Percentiles rank a stretch among this genome's conserved stretches.
phyloP scores from a whole-genome alignment of 2,329 filamentous ascomycete genomes.

The Xylariaceae sp. region DNA sequence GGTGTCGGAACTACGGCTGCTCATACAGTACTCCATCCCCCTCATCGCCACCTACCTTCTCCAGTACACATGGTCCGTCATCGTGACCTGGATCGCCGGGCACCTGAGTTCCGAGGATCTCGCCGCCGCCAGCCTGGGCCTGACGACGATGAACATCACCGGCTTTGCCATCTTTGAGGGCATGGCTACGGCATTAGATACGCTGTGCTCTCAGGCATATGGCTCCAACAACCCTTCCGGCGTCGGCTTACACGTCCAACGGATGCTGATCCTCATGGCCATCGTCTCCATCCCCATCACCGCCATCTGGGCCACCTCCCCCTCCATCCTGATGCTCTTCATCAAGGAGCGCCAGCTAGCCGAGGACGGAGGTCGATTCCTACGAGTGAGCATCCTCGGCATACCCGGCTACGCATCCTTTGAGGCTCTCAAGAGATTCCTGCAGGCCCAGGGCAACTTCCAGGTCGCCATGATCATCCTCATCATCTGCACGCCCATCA shows the following conservation, averaged over 20 bases:
- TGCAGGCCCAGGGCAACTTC: constrained; percentile 51
- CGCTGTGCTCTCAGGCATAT: constrained; percentile 47
- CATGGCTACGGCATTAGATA: constrained; percentile 46
- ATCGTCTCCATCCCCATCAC: constrained; percentile 44
- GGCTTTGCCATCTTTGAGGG: constrained; percentile 47
- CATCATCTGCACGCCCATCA: constrained; percentile 42
- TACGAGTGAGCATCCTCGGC: constrained; percentile 44
- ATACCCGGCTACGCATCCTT: constrained; percentile 48
- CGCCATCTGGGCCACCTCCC: constrained; percentile 44
- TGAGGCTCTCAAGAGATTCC: constrained; percentile 47
- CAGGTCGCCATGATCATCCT: constrained; percentile 43
- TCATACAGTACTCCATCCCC: constrained; percentile 40
- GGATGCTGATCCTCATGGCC: constrained; percentile 46
- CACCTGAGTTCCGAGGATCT: constrained; percentile 48
- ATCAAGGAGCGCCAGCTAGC: constrained; percentile 44
- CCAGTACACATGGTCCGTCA: constrained; percentile 47
- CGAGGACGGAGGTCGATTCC: constrained; percentile 43
- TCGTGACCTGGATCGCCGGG: constrained; percentile 46
- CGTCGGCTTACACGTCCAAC: constrained; percentile 50
- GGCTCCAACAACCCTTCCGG: constrained; percentile 42
- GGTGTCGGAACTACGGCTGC: constrained; percentile 27
- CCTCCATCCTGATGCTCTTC: constrained; percentile 40
- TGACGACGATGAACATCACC: constrained; percentile 50
- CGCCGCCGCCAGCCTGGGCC: constrained; percentile 46
- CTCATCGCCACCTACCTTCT: constrained; percentile 49